Base-by-base conservation (phyloP, 2,329 filamentous ascomycete species). In the Dothideomycetidae sp. region DNA sequence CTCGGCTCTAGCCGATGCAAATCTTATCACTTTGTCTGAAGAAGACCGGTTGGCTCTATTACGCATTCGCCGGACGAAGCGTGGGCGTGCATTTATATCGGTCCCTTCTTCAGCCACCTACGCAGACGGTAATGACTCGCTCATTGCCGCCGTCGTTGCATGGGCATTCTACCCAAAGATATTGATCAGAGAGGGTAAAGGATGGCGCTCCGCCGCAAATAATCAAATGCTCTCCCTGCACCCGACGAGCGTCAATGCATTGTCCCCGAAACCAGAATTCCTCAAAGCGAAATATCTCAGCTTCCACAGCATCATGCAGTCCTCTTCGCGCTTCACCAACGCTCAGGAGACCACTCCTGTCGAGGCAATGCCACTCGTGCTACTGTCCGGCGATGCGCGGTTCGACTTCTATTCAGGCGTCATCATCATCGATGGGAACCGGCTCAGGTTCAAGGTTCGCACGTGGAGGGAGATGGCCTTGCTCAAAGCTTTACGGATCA, bases 281-380 rank as follows among this genome's bases (percentile, higher is more conserved):
- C 29, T 29, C 11, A 72, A 75, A 29, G 63, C 85, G 28, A 78
- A 76, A 51, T 96, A 83, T 75, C 63, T 98, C 31, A 90, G 82
- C 1, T 98, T 93, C 57, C 96, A 96, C 61, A 81, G 93, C 55
- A 93, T 96, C 46, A 93, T 96, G 83, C 86, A 94, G 57, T 80
- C 81, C 2, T 85, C 65, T 62, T 82, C 77, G 70, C 71, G 70
- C 43, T 78, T 80, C 50, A 83, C 88, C 47, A 92, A 93, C 46
- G 90, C 90, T 1, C 86, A 94, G 47, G 84, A 93, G 53, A 92
- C 83, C 1, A 49, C 50, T 44, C 60, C 38, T 49, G 61, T 2
- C 82, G 78, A 9, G 31, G 78, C 85, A 30, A 81, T 94, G 46
- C 76, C 85, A 9, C 73, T 94, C 47, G 75, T 81, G 11, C 63